A percentile compares a stretch with the other conserved stretches of the same genome.
Evolutionary conservation across 768 basidiomycete genomes (phyloP).

Genomic region (Guyanaporus albipodus): DNA sequence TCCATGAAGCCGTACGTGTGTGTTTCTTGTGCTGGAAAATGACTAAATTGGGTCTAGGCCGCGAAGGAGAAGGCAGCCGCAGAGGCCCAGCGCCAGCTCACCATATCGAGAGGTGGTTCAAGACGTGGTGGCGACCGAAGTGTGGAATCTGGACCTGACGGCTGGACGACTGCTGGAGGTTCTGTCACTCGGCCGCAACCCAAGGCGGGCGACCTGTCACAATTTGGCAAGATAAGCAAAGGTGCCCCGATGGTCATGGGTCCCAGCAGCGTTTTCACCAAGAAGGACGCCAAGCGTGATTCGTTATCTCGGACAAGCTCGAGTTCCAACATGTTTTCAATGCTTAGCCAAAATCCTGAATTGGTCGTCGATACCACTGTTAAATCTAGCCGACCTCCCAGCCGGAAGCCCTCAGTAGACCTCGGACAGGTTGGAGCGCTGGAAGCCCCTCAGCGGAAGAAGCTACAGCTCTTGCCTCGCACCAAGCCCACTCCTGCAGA

Average conservation of each 20-base stretch:
- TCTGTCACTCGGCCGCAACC: slow-evolving; percentile 52
- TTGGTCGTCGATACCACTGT: slow-evolving; percentile 47
- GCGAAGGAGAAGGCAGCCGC: slow-evolving; percentile 75
- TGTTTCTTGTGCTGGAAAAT: not conserved
- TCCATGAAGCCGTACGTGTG: slow-evolving; percentile 75
- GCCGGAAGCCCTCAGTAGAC: slow-evolving; percentile 51
- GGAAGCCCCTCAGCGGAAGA: slow-evolving; percentile 58
- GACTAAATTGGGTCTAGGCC: slow-evolving; percentile 42
- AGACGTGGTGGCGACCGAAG: slow-evolving; percentile 76
- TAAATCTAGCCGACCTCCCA: slow-evolving; percentile 51
- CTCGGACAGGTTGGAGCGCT: slow-evolving; percentile 41
- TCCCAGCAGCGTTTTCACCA: slow-evolving; percentile 80
- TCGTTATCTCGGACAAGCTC: slow-evolving; percentile 79
- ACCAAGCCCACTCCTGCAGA: slow-evolving; percentile 55
- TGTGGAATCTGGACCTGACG: slow-evolving; percentile 67
- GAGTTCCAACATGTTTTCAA: slow-evolving; percentile 82
- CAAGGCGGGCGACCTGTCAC: slow-evolving; percentile 81
- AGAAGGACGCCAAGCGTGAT: slow-evolving; percentile 66
- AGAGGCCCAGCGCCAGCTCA: slow-evolving; percentile 62
- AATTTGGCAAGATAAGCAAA: slow-evolving; percentile 84
- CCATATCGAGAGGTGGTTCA: slow-evolving; percentile 89
- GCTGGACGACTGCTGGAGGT: slow-evolving; percentile 77
- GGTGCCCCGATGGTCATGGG: slow-evolving; percentile 73
- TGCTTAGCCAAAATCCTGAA: slow-evolving; percentile 66
- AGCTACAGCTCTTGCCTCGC: slow-evolving; percentile 75